phyloP scores from a whole-genome alignment of 768 basidiomycete species.

The Lentinula edodes region DNA sequence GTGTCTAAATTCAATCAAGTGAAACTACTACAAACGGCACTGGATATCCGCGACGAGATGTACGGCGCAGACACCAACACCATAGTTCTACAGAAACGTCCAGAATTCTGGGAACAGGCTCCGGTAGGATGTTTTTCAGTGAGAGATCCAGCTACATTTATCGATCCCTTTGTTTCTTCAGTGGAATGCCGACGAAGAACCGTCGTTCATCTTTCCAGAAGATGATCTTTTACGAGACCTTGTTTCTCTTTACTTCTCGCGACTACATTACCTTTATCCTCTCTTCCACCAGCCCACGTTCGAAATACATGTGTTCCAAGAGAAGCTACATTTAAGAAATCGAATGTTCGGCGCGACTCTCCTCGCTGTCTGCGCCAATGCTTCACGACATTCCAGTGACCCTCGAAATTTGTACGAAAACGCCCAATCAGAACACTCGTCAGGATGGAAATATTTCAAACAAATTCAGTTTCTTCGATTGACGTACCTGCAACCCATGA shows the following conservation, averaged over 20 bases:
- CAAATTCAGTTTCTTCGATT: constrained; percentile 46
- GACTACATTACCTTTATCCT: constrained; percentile 33
- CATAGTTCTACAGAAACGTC: background rate
- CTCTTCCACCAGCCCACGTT: constrained; percentile 53
- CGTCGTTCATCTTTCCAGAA: constrained; percentile 26
- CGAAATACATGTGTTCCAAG: constrained; percentile 23
- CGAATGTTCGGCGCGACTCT: constrained; percentile 37
- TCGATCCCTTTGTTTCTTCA: background rate
- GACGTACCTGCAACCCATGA: constrained; percentile 41
- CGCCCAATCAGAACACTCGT: constrained; percentile 21
- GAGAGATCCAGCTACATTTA: background rate
- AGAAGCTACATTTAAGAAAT: constrained; percentile 32
- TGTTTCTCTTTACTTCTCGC: constrained; percentile 45
- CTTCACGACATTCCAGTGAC: constrained; percentile 35
- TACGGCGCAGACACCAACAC: background rate
- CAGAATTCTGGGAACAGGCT: background rate
- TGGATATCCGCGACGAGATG: constrained; percentile 1
- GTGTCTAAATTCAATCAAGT: background rate
- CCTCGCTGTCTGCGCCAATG: constrained; percentile 48
- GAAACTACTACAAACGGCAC: constrained; percentile 1
- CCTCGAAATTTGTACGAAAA: constrained; percentile 5
- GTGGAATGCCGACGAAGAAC: background rate
- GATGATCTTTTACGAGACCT: constrained; percentile 31
- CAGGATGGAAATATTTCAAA: constrained; percentile 38
- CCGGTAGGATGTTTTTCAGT: background rate